Conservation (phyloP, 371 early-diverging fungal genomes). For the Mortierella sp. region DNA sequence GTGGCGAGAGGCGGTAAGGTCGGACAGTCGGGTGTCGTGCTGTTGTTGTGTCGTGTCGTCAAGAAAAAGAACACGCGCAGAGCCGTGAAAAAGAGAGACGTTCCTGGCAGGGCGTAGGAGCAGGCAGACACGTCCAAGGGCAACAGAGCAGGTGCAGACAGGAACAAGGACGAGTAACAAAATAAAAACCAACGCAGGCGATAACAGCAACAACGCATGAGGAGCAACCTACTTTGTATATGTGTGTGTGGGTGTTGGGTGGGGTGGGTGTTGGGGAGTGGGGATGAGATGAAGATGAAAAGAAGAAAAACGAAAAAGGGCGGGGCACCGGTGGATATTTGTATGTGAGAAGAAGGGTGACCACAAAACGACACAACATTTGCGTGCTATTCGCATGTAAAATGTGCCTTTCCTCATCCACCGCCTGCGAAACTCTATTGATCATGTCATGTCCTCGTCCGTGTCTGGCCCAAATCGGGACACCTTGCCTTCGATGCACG, state of each 20-base stretch:
- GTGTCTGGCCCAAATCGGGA: conserved; percentile 5
- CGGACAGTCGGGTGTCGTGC: background rate
- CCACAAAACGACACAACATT: conserved; percentile 8
- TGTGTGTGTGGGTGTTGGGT: background rate
- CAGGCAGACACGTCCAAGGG: background rate
- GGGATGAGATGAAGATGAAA: conserved; percentile 29
- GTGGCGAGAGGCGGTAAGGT: background rate
- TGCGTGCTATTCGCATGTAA: background rate
- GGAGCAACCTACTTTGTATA: conserved; percentile 6
- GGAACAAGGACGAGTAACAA: background rate
- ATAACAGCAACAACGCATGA: background rate
- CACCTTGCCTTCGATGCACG: background rate
- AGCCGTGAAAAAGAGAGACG: background rate
- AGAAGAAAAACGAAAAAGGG: background rate
- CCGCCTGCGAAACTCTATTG: background rate
- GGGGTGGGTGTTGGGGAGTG: conserved; percentile 7
- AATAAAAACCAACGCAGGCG: background rate
- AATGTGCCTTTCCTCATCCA: background rate
- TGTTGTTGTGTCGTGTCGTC: background rate
- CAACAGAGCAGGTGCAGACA: background rate
- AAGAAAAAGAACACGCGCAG: background rate
- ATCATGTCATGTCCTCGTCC: background rate
- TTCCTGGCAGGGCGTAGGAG: background rate
- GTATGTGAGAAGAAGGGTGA: background rate
- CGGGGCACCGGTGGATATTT: background rate